phyloP scores from a whole-genome alignment of 306 rosid species.

The Benincasa hispida region DNA sequence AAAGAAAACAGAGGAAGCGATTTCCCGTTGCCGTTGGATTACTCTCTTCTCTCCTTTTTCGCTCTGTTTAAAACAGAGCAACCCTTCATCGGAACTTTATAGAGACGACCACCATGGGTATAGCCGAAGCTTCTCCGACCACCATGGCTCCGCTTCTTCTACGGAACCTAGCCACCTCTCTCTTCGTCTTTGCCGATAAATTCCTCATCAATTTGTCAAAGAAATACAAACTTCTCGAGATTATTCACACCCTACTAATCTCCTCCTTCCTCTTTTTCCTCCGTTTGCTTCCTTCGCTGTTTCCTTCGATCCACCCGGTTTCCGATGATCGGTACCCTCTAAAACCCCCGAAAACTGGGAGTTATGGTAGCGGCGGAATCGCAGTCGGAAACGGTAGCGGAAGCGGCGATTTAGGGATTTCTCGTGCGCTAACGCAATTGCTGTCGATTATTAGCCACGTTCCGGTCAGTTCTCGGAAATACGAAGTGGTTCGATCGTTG shows the following conservation, averaged over 20 bases:
- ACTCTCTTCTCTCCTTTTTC: background rate
- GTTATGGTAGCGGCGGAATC: background rate
- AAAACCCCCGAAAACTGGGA: background rate
- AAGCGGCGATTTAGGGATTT: constrained; percentile 24
- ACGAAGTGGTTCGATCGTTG: constrained; percentile 48
- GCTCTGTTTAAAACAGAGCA: background rate
- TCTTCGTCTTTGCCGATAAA: constrained; percentile 24
- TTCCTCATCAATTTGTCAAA: constrained; percentile 18
- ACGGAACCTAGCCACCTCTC: constrained; percentile 24
- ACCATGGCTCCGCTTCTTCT: constrained; percentile 31
- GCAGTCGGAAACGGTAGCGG: background rate
- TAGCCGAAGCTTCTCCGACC: constrained; percentile 19
- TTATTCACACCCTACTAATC: constrained; percentile 28
- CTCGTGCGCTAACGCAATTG: constrained; percentile 68
- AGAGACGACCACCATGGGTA: constrained; percentile 1
- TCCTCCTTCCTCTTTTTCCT: constrained; percentile 29
- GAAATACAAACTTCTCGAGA: constrained; percentile 28
- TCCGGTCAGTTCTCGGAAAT: constrained; percentile 70
- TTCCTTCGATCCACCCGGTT: constrained; percentile 1
- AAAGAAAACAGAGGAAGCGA: background rate
- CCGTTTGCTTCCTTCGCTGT: constrained; percentile 34
- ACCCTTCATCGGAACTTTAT: background rate
- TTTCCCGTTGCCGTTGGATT: background rate
- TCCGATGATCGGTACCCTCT: background rate
- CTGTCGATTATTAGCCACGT: constrained; percentile 30